A percentile compares a stretch with the other conserved stretches of the same genome.
These are phyloP conservation scores for Xylariaceae sp. DNA, from an alignment of 2,329 filamentous ascomycete genomes.

Conservation along the genomic window DNA sequence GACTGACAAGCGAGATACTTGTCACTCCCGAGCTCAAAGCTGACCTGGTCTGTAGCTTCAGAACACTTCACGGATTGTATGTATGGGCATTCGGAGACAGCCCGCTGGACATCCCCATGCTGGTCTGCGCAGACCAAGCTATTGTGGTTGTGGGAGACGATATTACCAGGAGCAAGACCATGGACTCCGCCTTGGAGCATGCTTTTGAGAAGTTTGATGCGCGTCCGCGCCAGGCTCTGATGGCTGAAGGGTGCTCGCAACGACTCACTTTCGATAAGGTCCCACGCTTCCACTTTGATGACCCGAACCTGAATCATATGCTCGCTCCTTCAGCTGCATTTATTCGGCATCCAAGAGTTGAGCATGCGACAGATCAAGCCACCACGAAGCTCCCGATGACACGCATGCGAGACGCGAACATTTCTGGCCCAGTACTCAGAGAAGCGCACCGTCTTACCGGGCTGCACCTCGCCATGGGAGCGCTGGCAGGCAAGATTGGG, in stretches of 20 bases:
- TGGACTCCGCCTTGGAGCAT: conserved; percentile 41
- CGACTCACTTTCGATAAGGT: conserved; percentile 29
- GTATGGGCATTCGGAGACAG: conserved; percentile 60
- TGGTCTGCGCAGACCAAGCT: conserved; percentile 46
- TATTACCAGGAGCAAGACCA: conserved; percentile 42
- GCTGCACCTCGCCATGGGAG: conserved; percentile 48
- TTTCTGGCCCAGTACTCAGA: conserved; percentile 42
- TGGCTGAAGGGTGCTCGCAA: conserved; percentile 35
- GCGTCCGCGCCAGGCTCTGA: conserved; percentile 39
- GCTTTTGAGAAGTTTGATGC: conserved; percentile 39
- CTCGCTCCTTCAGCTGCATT: too few relatives aligned
- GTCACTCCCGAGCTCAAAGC: conserved; percentile 49
- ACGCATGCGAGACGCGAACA: conserved; percentile 44
- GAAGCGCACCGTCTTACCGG: conserved; percentile 46
- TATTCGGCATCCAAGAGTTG: conserved; percentile 12
- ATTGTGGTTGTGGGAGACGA: conserved; percentile 52
- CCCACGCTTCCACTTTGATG: conserved; percentile 17
- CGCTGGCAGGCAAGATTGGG: conserved; percentile 43
- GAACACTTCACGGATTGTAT: conserved; percentile 25
- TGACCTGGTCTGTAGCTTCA: conserved; percentile 38
- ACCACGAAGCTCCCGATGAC: conserved; percentile 49
- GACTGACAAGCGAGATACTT: conserved; percentile 42
- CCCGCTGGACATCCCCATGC: conserved; percentile 53
- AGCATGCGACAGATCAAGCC: conserved; percentile 39
- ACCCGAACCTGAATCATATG: conserved; percentile 32